phyloP scores from a whole-genome alignment of 495 filamentous ascomycete species.

The Aspergillus haitiensis region DNA sequence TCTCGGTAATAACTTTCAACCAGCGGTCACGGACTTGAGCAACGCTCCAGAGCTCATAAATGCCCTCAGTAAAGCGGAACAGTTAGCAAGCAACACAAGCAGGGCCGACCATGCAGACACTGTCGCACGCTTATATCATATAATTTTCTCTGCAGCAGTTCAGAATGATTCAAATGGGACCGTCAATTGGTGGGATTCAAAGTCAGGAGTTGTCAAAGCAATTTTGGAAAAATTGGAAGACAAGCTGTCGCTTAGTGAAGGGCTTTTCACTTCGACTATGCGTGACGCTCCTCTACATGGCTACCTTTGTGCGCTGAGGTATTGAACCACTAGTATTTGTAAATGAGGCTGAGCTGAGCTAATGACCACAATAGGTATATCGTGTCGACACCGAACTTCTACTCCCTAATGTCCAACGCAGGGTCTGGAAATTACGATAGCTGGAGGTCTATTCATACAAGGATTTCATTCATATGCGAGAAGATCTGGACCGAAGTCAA shows the following conservation, averaged over 20 bases:
- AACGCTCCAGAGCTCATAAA: conserved; percentile 27
- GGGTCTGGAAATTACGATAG: conserved; percentile 9
- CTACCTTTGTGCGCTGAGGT: conserved; percentile 65
- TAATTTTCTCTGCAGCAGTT: conserved; percentile 48
- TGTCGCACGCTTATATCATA: conserved; percentile 62
- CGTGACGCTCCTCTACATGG: conserved; percentile 69
- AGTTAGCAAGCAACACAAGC: conserved; percentile 66
- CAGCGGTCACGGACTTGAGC: conserved; percentile 4
- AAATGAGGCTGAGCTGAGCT: background rate
- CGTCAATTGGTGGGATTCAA: conserved; percentile 37
- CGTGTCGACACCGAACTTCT: conserved; percentile 40
- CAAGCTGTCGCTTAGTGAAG: conserved; percentile 55
- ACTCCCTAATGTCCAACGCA: conserved; percentile 31
- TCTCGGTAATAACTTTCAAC: conserved; percentile 15
- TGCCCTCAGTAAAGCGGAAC: conserved; percentile 40
- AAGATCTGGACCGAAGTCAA: conserved; percentile 73
- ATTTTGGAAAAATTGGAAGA: conserved; percentile 54
- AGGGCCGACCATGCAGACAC: conserved; percentile 87
- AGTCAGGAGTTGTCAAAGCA: conserved; percentile 44
- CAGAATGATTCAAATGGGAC: conserved; percentile 8
- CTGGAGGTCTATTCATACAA: conserved; percentile 52
- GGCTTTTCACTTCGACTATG: conserved; percentile 59
- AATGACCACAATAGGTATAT: conserved; percentile 44
- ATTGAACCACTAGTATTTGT: conserved; percentile 5
- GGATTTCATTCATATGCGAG: conserved; percentile 56